These are phyloP conservation scores for Monoraphidium neglectum DNA, from an alignment of 139 green algal genomes.

Conservation along the genomic window DNA sequence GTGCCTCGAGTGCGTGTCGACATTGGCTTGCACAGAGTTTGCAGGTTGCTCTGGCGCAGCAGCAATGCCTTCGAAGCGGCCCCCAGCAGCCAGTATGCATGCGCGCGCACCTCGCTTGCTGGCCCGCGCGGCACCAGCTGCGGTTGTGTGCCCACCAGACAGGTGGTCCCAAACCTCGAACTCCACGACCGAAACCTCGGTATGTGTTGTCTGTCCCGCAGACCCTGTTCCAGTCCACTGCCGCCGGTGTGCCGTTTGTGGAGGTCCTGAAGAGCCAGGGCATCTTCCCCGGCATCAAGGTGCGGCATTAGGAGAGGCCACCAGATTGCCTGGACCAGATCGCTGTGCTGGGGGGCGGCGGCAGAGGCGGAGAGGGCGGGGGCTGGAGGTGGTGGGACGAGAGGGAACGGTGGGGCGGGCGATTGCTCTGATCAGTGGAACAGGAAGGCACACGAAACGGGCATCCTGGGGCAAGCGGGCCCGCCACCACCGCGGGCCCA, in stretches of 20 bases:
- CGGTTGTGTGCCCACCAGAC: neutral
- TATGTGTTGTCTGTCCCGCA: slow-evolving; percentile 45
- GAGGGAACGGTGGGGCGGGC: too few species aligned
- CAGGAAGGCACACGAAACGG: too few species aligned
- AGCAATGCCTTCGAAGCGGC: slow-evolving; percentile 64
- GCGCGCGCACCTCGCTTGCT: slow-evolving; percentile 76
- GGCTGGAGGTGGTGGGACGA: too few species aligned
- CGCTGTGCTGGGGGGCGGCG: too few species aligned
- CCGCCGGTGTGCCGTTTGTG: slow-evolving; percentile 83
- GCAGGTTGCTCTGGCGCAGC: slow-evolving; percentile 96
- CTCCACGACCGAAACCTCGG: neutral
- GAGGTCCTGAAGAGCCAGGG: slow-evolving; percentile 84
- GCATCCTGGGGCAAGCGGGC: too few species aligned
- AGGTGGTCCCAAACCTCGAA: neutral
- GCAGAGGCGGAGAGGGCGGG: too few species aligned
- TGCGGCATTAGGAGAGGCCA: too few species aligned
- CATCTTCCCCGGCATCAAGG: slow-evolving; percentile 88
- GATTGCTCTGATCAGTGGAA: too few species aligned
- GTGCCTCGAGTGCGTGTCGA: too few species aligned
- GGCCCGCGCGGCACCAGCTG: neutral
- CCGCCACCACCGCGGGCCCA: too few species aligned
- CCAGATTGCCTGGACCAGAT: too few species aligned
- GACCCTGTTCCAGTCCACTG: slow-evolving; percentile 94
- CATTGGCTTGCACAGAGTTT: too few species aligned
- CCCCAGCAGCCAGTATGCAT: neutral